Conservation (phyloP, 208 protist genomes). For the Porcisia hertigi region DNA sequence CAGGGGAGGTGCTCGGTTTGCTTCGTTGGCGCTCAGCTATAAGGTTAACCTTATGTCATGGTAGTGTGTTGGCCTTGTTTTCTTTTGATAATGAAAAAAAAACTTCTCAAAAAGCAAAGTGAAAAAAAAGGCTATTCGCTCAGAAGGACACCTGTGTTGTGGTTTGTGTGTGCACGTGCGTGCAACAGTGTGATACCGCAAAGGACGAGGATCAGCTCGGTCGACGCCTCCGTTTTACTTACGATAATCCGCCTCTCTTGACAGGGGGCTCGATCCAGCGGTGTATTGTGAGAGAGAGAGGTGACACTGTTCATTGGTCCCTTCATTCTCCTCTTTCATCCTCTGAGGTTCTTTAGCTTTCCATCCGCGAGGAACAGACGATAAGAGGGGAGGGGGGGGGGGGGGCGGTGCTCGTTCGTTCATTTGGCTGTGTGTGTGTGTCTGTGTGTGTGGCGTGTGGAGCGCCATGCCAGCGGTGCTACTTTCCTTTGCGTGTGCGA, state of each 20-base stretch:
- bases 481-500: background rate
- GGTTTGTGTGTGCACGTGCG: background rate
- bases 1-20: background rate
- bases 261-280: background rate
- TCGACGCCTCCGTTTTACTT: too few species aligned
- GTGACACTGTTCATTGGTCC: background rate
- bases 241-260: background rate
- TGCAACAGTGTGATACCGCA: background rate
- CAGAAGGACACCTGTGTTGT: background rate
- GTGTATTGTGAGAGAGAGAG: background rate
- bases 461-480: background rate
- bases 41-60: background rate
- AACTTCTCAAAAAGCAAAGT: background rate
- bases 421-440: background rate
- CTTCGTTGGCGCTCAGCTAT: background rate
- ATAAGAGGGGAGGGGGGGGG: too few species aligned
- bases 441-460: background rate
- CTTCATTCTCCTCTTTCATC: conserved; percentile 1
- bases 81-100: background rate
- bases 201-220: background rate
- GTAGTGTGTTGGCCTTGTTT: background rate
- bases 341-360: background rate
- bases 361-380: background rate
- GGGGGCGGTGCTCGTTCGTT: too few species aligned
- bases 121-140: background rate